phyloP scores from a whole-genome alignment of 108 stramenopile genomes.

The Fistulifera solaris region DNA sequence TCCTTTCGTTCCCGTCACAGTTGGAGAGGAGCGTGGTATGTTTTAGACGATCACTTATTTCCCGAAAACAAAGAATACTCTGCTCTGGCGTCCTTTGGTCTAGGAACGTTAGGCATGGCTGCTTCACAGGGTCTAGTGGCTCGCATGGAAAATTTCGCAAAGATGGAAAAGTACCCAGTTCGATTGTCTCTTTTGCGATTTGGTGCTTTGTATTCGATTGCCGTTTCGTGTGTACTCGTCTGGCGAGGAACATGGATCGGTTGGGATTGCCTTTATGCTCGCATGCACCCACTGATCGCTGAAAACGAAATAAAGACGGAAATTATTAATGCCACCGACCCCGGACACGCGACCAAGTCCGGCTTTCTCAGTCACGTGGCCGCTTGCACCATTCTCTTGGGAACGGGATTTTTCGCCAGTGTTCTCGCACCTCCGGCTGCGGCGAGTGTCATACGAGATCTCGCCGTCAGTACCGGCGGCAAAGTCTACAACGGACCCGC shows the following conservation, averaged over 20 bases:
- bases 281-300: not conserved
- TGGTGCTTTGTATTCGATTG: constrained; percentile 41
- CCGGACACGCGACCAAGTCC: constrained; percentile 33
- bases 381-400: constrained; percentile 28
- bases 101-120: constrained; percentile 28
- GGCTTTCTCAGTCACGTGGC: constrained; percentile 39
- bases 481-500: constrained; percentile 2
- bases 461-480: constrained; percentile 8
- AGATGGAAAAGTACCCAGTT: constrained; percentile 1
- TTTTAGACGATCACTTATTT: constrained; percentile 55
- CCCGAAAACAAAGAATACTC: constrained; percentile 26
- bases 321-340: constrained; percentile 21
- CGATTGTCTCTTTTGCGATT: constrained; percentile 19
- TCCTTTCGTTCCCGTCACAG: not conserved
- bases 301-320: not conserved
- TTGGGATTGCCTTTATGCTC: constrained; percentile 29
- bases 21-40: constrained; percentile 67
- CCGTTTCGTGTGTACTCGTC: constrained; percentile 41
- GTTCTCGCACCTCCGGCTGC: constrained; percentile 65
- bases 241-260: constrained; percentile 68
- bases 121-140: constrained; percentile 32
- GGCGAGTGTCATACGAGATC: constrained; percentile 32
- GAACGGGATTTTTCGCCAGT: constrained; percentile 36
- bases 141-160: constrained; percentile 12
- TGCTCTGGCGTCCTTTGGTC: constrained; percentile 22